Evolutionary conservation across 192 early-diverging fungal genomes (phyloP), one percentile per base, ranked within the genome.

Genomic region (Coemansia sp.): DNA sequence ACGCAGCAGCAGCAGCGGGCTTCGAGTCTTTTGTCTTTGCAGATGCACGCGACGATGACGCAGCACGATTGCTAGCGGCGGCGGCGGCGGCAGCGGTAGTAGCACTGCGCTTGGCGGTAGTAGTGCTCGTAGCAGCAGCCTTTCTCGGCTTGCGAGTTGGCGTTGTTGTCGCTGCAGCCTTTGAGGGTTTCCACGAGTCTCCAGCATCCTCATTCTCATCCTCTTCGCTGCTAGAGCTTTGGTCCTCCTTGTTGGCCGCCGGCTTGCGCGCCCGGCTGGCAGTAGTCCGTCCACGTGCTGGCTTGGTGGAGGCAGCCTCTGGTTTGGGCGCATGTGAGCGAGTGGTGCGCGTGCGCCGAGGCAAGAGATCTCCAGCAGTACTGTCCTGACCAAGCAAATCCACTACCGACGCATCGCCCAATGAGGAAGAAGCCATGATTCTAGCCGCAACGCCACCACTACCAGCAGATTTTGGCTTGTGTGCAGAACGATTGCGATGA

Each of bases 301-400:
- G 35, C 20, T 58, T 58, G 19, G 53, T 10, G 4, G 53, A 32
- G 0, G 53, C 15, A n/a, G 35, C 35, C 20, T 37, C 35, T 2
- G 35, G 56, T 9, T 38, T 58, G 11, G 56, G 35, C 8, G 56
- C 31, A 14, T 20, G 35, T 37, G 19, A 38, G 35, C 56, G 56
- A 58, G 56, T n/a, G n/a, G n/a, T n/a, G n/a, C n/a, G n/a, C n/a
- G n/a, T 38, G 11, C 56, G 56, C 1, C 56, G 56, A 58, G 56
- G 56, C 56, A 58, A 38, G 1, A 37, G 56, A 31, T 54, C n/a
- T n/a, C n/a, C n/a, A n/a, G n/a, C n/a, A n/a, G n/a, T n/a, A n/a
- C n/a, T n/a, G n/a, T n/a, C n/a, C n/a, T n/a, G n/a, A n/a, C n/a
- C n/a, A n/a, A n/a, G n/a, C n/a, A n/a, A n/a, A n/a, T n/a, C 51